A percentile compares a stretch with the other conserved stretches of the same genome.
Evolutionary conservation across 768 basidiomycete genomes (phyloP).

Genomic region (Hericium erinaceus): DNA sequence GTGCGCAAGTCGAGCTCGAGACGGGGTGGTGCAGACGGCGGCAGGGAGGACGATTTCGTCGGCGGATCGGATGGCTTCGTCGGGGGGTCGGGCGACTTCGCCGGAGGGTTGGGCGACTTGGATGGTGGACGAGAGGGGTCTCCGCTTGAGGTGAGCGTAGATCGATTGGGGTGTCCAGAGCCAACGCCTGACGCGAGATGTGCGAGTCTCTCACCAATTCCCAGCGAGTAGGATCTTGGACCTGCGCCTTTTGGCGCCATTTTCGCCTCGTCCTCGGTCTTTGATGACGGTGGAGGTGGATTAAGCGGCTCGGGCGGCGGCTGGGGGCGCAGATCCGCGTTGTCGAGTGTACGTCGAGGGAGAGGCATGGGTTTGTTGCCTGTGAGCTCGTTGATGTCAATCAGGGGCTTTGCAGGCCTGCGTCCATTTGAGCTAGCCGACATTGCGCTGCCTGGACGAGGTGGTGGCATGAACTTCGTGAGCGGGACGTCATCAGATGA

Average conservation of each 20-base stretch:
- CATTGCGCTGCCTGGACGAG: slow-evolving; percentile 54
- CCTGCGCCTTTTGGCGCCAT: not conserved
- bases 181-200: slow-evolving; percentile 6
- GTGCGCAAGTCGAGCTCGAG: not conserved
- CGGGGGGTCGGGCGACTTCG: not conserved
- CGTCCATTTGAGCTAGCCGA: slow-evolving; percentile 22
- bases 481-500: slow-evolving; percentile 56
- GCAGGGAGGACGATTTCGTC: not conserved
- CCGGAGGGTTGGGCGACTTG: not conserved
- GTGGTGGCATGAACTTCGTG: slow-evolving; percentile 49
- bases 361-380: not conserved
- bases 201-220: slow-evolving; percentile 10
- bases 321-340: not conserved
- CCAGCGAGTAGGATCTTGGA: slow-evolving; percentile 8
- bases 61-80: not conserved
- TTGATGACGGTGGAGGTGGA: not conserved
- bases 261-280: not conserved
- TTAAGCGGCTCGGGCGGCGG: not conserved
- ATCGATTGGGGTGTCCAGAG: not conserved
- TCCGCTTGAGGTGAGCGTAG: not conserved
- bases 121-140: too few relatives aligned
- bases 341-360: not conserved
- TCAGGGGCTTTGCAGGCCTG: slow-evolving; percentile 34
- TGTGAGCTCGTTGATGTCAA: slow-evolving; percentile 23
- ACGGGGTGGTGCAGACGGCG: not conserved